Percentiles rank a stretch among this genome's conserved stretches.
These are phyloP conservation scores for Jaminaea rosea DNA, from an alignment of 1,284 basidiomycete genomes.

Conservation along the genomic window DNA sequence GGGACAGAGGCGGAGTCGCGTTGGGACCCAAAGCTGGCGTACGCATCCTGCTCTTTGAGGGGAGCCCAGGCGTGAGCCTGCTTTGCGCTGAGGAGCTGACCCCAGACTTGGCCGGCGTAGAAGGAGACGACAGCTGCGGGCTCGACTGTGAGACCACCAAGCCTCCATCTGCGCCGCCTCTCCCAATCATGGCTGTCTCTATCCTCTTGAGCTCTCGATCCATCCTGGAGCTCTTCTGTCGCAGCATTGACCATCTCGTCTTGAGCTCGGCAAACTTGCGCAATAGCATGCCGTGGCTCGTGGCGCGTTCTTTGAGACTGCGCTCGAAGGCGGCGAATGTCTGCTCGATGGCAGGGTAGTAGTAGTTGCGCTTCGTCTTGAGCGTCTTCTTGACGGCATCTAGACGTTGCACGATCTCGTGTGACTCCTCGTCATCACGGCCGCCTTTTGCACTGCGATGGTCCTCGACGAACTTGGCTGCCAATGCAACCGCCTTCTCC, in stretches of 20 bases:
- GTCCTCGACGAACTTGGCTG: constrained; percentile 55
- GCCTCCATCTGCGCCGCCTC: too few relatives aligned
- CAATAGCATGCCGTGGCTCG: constrained; percentile 87
- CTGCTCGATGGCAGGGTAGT: constrained; percentile 81
- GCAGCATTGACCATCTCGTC: constrained; percentile 67
- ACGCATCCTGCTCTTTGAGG: neutral
- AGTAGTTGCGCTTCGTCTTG: constrained; percentile 57
- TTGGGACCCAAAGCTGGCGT: neutral
- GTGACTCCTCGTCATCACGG: constrained; percentile 10
- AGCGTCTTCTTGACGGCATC: constrained; percentile 18
- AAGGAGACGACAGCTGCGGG: too few relatives aligned
- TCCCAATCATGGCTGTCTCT: constrained; percentile 49
- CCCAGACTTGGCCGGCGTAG: too few relatives aligned
- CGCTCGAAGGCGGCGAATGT: constrained; percentile 88
- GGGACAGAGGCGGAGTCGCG: neutral
- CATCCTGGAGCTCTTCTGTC: constrained; percentile 64
- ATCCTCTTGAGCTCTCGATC: constrained; percentile 71
- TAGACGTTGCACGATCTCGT: constrained; percentile 10
- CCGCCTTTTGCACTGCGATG: constrained; percentile 15
- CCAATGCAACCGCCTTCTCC: constrained; percentile 77
- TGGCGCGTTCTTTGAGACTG: constrained; percentile 76
- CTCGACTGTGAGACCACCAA: too few relatives aligned
- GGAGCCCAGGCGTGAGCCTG: neutral
- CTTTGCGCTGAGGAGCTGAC: too few relatives aligned
- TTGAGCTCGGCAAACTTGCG: constrained; percentile 75